Conservation (phyloP, 257 asterid genomes). For the Solanum pimpinellifolium region DNA sequence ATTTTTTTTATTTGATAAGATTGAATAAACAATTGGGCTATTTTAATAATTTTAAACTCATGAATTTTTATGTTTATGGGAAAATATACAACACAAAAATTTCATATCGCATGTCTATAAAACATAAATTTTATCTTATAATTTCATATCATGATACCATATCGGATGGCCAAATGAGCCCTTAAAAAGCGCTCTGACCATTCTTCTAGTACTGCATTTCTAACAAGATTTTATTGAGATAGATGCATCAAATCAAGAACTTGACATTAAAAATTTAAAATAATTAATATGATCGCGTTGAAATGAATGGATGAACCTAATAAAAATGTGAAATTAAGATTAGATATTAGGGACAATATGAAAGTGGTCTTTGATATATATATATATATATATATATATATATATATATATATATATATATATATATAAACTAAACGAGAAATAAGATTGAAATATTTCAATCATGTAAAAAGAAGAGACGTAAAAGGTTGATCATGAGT, state of each 20-base stretch:
- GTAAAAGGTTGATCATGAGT: neutral
- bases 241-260: neutral
- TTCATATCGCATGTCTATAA: too few species aligned
- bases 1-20: too few species aligned
- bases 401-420: too few species aligned
- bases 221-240: neutral
- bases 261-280: neutral
- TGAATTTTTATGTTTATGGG: too few species aligned
- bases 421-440: neutral
- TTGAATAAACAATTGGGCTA: too few species aligned
- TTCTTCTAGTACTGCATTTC: neutral
- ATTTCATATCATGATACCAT: too few species aligned
- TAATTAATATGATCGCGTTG: too few species aligned
- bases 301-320: neutral
- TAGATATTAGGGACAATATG: neutral
- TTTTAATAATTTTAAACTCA: too few species aligned
- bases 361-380: neutral
- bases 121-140: too few species aligned
- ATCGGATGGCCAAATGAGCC: too few species aligned
- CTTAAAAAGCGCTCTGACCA: neutral
- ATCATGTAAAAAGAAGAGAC: fast-evolving
- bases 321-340: neutral
- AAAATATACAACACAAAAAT: too few species aligned
- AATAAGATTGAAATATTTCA: neutral
- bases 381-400: too few species aligned